Evolutionary conservation across 2,329 filamentous ascomycete genomes (phyloP), one percentile per base, ranked within the genome.

Genomic region (Aspergillus puulaauensis): DNA sequence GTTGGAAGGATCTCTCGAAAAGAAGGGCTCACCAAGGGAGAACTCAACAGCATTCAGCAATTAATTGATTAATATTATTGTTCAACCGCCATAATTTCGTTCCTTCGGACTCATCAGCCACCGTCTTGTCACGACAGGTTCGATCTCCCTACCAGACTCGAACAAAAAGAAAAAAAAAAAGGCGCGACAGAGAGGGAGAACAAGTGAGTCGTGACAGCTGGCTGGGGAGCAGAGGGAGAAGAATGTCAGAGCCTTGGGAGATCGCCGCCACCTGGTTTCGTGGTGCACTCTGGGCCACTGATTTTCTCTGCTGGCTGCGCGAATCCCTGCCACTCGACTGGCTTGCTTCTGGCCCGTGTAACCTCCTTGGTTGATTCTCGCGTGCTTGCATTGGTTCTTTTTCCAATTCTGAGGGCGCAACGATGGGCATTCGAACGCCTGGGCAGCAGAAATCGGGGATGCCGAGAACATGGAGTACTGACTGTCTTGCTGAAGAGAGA

Each of bases 261-360:
- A 54, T 54, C 52, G 44, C 52, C 64, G 61, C 64, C 63, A 57
- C 50, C 40, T 54, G 52, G 54, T 57, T 66, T 62, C 63, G 64
- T 66, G 64, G 64, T 64, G 54, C 54, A 19, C 53, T 66, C 58
- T 66, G 44, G 40, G 41, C 64, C 64, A 66, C 44, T 64, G 57
- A 56, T 61, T 61, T 50, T 54, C 57, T 58, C 60, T 64, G 58
- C 58, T 46, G 35, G 46, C 52, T 60, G 63, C 58, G 61, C 27
- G 52, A 52, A 66, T 65, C 64, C 64, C 61, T 65, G 64, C 54
- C 60, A 57, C 44, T 46, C 52, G 15, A 12, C 35, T 37, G 35
- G 35, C 6, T 37, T 37, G 35, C 35, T 37, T 48, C 47, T 58
- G 49, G 27, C 44, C 40, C 59, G 64, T 66, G 61, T 61, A 61